Base-by-base conservation (phyloP, 345 rosid genomes). In the Adansonia digitata region DNA sequence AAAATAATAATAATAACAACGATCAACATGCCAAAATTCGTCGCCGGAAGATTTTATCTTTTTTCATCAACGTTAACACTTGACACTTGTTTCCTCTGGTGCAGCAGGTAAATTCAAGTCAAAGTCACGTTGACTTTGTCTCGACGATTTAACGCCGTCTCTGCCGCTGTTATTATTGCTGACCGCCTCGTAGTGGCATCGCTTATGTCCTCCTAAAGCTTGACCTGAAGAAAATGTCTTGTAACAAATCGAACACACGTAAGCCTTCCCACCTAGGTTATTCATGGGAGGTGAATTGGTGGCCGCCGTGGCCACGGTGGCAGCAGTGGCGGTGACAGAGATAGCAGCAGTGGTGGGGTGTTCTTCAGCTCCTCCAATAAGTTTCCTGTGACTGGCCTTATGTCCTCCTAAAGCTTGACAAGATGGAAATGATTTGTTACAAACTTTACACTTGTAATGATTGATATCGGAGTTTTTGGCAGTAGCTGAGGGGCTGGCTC, bases 171-270 rank as follows among this genome's bases (percentile, higher is more conserved):
- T 27, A 24, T 43, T 77, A 55, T 72, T 72, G 71, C 29, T 74
- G 49, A 77, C 75, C 27, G 85, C 91, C 71, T 91, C 96, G 29
- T 87, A 91, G 84, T 91, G 96, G 69, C 96, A 83, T 27, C 96
- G 81, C 74, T 91, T 91, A 75, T 91, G 96, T 20, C 96, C 96
- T 26, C 96, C 96, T 15, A 91, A 78, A n/a, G 93, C 96, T 87
- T 91, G 96, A 35, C 96, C 96, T 7, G 96, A 86, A 15, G 92
- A 65, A 71, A 91, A 91, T 7, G 82, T 76, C 85, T 87, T 91
- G 85, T 81, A 91, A 76, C 96, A 91, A 27, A 89, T 83, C 0
- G 93, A 82, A 49, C 96, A 91, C 80, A 80, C 76, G 55, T 91
- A 92, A 7, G 70, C 81, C 79, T 79, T 87, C 22, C 84, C 89